phyloP scores from a whole-genome alignment of 2,329 filamentous ascomycete species.

The Pseudogymnoascus verrucosus region DNA sequence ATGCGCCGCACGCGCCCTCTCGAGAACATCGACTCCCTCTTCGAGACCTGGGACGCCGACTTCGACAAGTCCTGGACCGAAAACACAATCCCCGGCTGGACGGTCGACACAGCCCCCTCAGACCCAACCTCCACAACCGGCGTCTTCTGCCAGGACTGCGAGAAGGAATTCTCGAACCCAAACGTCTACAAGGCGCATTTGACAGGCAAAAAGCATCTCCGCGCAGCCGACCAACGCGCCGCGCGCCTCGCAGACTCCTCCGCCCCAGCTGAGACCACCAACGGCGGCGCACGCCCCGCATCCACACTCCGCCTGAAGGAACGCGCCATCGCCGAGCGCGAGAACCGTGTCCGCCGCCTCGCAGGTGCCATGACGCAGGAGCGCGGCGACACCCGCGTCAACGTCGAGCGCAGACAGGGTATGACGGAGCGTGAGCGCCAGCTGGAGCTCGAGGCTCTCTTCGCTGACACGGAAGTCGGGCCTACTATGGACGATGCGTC shows the following conservation, averaged over 20 bases:
- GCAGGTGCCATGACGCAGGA: conserved; percentile 78
- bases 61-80: conserved; percentile 78
- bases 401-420: conserved; percentile 91
- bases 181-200: conserved; percentile 91
- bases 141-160: conserved; percentile 84
- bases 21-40: conserved; percentile 74
- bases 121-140: conserved; percentile 45
- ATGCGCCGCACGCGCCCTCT: conserved; percentile 77
- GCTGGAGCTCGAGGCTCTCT: conserved; percentile 84
- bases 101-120: conserved; percentile 37
- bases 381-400: conserved; percentile 80
- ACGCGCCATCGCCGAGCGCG: conserved; percentile 79
- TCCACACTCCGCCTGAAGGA: conserved; percentile 62
- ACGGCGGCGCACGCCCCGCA: conserved; percentile 23
- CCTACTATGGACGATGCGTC: conserved; percentile 37
- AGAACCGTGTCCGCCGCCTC: conserved; percentile 73
- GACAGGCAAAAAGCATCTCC: conserved; percentile 85
- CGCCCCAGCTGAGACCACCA: conserved; percentile 19
- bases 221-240: conserved; percentile 62
- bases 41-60: conserved; percentile 69
- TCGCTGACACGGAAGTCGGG: conserved; percentile 46
- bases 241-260: conserved; percentile 35
- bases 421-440: conserved; percentile 96
- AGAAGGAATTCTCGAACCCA: conserved; percentile 91
- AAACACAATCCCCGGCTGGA: conserved; percentile 74